Conservation (phyloP, 2,329 filamentous ascomycete species). For the Tothia fuscella region DNA sequence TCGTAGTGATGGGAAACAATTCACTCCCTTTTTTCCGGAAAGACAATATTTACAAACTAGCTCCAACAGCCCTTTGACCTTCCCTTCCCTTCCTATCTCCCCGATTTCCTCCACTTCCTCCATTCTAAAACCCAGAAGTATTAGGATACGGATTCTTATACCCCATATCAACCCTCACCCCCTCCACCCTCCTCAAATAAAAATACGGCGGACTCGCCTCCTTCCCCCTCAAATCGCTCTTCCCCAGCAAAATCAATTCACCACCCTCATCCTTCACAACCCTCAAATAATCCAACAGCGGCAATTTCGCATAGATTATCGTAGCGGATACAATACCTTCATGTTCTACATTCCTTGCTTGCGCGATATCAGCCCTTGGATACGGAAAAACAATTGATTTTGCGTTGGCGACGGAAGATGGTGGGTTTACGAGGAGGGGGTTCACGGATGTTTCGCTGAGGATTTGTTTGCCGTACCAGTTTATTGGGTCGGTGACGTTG, state of each 20-base stretch:
- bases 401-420: background rate
- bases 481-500: background rate
- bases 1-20: too few relatives aligned
- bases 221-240: slow-evolving; percentile 7
- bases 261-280: background rate
- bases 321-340: slow-evolving; percentile 1
- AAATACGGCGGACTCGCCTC: slow-evolving; percentile 6
- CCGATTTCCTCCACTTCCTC: slow-evolving; percentile 27
- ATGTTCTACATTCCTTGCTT: slow-evolving; percentile 6
- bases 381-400: slow-evolving; percentile 1
- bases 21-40: too few relatives aligned
- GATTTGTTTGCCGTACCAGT: slow-evolving; percentile 9
- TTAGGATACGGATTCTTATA: slow-evolving; percentile 9
- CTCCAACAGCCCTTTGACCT: slow-evolving; percentile 71
- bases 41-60: too few relatives aligned
- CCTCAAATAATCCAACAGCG: slow-evolving; percentile 1
- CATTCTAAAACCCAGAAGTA: slow-evolving; percentile 2
- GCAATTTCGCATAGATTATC: slow-evolving; percentile 5
- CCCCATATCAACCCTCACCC: slow-evolving; percentile 4
- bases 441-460: background rate
- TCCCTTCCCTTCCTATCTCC: slow-evolving; percentile 49
- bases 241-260: slow-evolving; percentile 4
- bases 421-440: background rate
- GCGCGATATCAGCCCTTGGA: slow-evolving; percentile 8
- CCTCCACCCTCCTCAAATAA: slow-evolving; percentile 5